Evolutionary conservation across 148 eudicot species (phyloP).

Genomic region (Diospyros lotus): DNA sequence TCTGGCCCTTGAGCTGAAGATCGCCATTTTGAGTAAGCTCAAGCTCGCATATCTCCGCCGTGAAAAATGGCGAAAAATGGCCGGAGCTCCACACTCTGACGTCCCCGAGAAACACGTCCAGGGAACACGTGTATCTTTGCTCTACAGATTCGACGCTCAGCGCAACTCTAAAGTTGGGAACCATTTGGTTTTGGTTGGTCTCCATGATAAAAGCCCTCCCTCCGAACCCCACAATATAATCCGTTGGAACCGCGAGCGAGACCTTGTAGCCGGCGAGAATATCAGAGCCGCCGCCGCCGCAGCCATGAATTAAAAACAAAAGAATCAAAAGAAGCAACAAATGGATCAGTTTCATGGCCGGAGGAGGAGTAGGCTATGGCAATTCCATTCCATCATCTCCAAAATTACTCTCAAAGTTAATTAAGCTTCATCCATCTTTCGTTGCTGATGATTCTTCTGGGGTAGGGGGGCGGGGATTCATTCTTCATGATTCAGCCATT

Average conservation of each 20-base stretch:
- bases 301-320: conserved; percentile 20
- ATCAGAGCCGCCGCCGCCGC: conserved; percentile 30
- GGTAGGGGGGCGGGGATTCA: conserved; percentile 13
- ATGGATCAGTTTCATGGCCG: conserved; percentile 45
- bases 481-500: not conserved
- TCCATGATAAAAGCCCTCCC: conserved; percentile 82
- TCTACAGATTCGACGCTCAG: conserved; percentile 54
- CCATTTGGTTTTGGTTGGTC: conserved; percentile 44
- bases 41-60: conserved; percentile 54
- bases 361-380: not conserved
- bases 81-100: conserved; percentile 87
- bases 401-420: no score
- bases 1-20: conserved; percentile 48
- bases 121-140: conserved; percentile 58
- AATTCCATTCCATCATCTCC: no score
- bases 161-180: conserved; percentile 51
- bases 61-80: conserved; percentile 55
- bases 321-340: conserved; percentile 26
- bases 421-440: not conserved
- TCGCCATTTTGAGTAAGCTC: conserved; percentile 70
- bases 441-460: not conserved
- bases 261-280: conserved; percentile 50
- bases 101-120: conserved; percentile 70
- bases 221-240: conserved; percentile 44
- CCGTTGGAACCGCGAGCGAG: conserved; percentile 58